These are phyloP conservation scores for Hymenotorrendiella dingleyae DNA, from an alignment of 2,329 filamentous ascomycete species.

Conservation along the genomic window DNA sequence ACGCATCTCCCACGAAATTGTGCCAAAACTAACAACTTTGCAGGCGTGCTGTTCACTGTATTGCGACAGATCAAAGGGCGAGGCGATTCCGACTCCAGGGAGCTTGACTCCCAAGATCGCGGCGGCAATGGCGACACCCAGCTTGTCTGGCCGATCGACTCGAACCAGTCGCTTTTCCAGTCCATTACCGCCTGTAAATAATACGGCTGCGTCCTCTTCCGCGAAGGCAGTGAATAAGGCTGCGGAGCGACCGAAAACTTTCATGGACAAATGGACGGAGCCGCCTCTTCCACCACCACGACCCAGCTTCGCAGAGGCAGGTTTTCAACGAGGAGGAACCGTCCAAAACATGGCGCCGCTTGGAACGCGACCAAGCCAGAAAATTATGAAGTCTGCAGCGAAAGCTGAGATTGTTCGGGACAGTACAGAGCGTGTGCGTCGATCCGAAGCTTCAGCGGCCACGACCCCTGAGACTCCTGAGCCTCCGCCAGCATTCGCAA, in stretches of 20 bases:
- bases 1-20: background rate
- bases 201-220: constrained; percentile 11
- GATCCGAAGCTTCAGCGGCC: constrained; percentile 18
- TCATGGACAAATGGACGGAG: constrained; percentile 46
- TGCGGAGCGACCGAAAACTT: constrained; percentile 19
- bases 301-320: constrained; percentile 70
- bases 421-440: constrained; percentile 19
- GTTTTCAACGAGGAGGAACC: constrained; percentile 67
- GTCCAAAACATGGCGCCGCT: constrained; percentile 79
- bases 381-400: constrained; percentile 45
- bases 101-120: constrained; percentile 8
- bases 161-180: constrained; percentile 25
- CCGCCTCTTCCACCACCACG: constrained; percentile 46
- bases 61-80: constrained; percentile 13
- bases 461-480: constrained; percentile 26
- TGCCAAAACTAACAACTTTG: constrained; percentile 18
- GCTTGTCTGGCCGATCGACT: constrained; percentile 19
- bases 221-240: constrained; percentile 9
- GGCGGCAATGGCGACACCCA: constrained; percentile 26
- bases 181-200: constrained; percentile 17
- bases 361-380: constrained; percentile 61
- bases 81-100: constrained; percentile 4
- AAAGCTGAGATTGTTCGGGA: constrained; percentile 18
- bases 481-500: constrained; percentile 10
- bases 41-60: constrained; percentile 14